Conservation (phyloP, 192 early-diverging fungal genomes). For the Coemansia sp. region DNA sequence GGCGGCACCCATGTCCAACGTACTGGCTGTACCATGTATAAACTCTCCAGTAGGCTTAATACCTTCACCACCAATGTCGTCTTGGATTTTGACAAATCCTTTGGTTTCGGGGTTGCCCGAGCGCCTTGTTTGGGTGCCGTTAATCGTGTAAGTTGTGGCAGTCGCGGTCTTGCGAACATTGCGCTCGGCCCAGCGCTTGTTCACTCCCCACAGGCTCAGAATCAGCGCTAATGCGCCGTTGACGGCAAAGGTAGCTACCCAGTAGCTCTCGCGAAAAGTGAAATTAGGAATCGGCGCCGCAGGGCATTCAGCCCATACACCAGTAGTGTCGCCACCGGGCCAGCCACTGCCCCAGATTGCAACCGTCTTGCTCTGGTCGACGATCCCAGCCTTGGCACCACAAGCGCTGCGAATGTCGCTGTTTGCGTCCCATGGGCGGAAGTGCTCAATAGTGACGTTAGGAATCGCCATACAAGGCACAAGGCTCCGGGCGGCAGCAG, state of each 20-base stretch:
- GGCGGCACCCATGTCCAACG: constrained; percentile 5
- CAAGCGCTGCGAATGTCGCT: constrained; percentile 28
- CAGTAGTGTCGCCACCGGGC: constrained; percentile 12
- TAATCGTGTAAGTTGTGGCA: constrained; percentile 6
- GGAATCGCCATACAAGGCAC: constrained; percentile 37
- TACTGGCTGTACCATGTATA: background rate
- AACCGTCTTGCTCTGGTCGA: constrained; percentile 28
- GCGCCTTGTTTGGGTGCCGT: background rate
- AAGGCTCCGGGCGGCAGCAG: constrained; percentile 25
- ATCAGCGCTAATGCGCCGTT: constrained; percentile 37
- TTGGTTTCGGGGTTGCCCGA: background rate
- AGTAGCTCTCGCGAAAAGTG: constrained; percentile 46
- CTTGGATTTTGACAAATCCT: constrained; percentile 6
- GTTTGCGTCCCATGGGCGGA: constrained; percentile 26
- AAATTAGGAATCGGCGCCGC: constrained; percentile 31
- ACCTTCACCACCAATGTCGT: constrained; percentile 24
- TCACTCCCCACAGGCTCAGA: constrained; percentile 47
- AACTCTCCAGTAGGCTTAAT: background rate
- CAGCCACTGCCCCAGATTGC: constrained; percentile 20
- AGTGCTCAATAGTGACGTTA: constrained; percentile 50
- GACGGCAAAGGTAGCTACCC: constrained; percentile 47
- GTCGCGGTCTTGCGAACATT: constrained; percentile 15
- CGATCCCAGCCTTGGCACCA: constrained; percentile 17
- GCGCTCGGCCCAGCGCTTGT: constrained; percentile 41
- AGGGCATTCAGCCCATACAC: constrained; percentile 57